Percentiles rank a stretch among this genome's conserved stretches.
Evolutionary conservation across 140 eudicot genomes (phyloP).

Genomic region (Stevia rebaudiana): DNA sequence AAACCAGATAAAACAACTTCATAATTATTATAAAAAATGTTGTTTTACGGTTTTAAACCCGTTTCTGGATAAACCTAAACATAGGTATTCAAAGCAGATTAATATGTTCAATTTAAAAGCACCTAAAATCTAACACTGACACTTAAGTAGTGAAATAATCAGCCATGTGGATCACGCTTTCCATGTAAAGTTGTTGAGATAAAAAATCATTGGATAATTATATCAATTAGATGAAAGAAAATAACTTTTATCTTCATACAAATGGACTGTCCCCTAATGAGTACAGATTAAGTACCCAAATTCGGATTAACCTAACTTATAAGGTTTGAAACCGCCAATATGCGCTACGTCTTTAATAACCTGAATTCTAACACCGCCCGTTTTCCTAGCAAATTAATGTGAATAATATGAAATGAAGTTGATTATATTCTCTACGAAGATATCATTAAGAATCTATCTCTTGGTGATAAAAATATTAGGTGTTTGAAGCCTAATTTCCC

Average conservation of each 20-base stretch:
- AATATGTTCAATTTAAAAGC: neutral
- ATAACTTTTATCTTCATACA: neutral
- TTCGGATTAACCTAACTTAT: no score
- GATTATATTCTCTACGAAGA: neutral
- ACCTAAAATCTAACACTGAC: conserved; percentile 3
- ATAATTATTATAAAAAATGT: neutral
- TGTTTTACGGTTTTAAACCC: neutral
- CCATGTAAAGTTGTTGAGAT: conserved; percentile 7
- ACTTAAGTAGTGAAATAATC: neutral
- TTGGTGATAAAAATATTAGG: neutral
- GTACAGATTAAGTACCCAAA: neutral
- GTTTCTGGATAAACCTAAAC: neutral
- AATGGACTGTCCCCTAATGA: neutral
- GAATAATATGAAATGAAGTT: neutral
- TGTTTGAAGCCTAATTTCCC: neutral
- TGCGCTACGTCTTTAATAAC: neutral
- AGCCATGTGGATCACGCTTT: neutral
- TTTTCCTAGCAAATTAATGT: neutral
- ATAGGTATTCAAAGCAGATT: neutral
- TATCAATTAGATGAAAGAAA: conserved; percentile 3
- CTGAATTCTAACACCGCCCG: neutral
- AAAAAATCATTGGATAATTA: neutral
- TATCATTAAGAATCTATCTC: conserved; percentile 6
- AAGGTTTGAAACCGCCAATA: neutral
- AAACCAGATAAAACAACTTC: neutral